Percentiles rank a stretch among this genome's conserved stretches.
Evolutionary conservation across 2,329 filamentous ascomycete genomes (phyloP).

Genomic region (Corinectria fuckeliana): DNA sequence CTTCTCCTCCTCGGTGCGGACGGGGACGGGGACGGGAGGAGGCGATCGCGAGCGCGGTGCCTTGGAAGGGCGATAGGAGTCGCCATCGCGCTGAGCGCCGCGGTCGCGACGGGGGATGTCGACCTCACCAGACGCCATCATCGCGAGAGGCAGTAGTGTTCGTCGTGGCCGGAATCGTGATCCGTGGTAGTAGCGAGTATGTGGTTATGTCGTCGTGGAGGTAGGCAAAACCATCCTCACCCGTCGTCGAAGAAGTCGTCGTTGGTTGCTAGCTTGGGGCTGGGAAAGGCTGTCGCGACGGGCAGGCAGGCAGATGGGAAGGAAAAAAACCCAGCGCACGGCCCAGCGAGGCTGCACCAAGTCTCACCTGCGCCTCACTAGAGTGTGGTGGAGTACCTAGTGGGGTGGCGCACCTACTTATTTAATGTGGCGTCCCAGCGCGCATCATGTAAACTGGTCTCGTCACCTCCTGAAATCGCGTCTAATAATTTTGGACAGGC

Average conservation of each 20-base stretch:
- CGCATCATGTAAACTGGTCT: conserved; percentile 12
- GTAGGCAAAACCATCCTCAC: conserved; percentile 20
- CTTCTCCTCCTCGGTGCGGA: conserved; percentile 78
- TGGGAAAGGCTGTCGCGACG: conserved; percentile 19
- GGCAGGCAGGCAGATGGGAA: conserved; percentile 15
- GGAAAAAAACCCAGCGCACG: conserved; percentile 37
- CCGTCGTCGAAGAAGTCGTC: conserved; percentile 22
- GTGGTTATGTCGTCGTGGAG: conserved; percentile 17
- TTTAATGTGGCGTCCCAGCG: conserved; percentile 21
- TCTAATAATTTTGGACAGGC: conserved; percentile 33
- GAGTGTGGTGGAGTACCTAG: conserved; percentile 4
- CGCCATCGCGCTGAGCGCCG: conserved; percentile 51
- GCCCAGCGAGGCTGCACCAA: conserved; percentile 20
- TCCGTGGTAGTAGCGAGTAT: neutral
- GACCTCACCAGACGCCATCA: conserved; percentile 56
- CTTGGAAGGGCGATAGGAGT: conserved; percentile 56
- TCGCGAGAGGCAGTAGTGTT: conserved; percentile 1
- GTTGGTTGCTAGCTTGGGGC: conserved; percentile 19
- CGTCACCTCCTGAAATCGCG: conserved; percentile 35
- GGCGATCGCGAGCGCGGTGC: conserved; percentile 38
- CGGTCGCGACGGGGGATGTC: conserved; percentile 48
- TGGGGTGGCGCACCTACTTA: conserved; percentile 19
- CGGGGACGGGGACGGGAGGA: conserved; percentile 45
- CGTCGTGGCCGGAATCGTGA: conserved; percentile 4
- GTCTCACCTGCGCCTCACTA: conserved; percentile 10